Conservation (phyloP, 1,284 basidiomycete genomes). For the Ganoderma meredithae region DNA sequence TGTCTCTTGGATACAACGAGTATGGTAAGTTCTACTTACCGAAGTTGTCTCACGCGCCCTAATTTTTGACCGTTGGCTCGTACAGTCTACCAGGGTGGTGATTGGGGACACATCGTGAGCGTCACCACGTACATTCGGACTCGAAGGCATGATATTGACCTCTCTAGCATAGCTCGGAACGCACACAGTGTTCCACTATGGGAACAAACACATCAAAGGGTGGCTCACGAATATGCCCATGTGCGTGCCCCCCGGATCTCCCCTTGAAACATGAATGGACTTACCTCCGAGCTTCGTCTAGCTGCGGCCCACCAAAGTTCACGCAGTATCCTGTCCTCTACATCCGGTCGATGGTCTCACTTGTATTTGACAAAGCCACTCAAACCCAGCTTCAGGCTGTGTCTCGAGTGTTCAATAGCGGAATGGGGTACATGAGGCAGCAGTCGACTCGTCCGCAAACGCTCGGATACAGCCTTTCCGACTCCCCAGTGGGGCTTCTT, state of each 20-base stretch:
- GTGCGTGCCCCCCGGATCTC: conserved; percentile 28
- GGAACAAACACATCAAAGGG: conserved; percentile 30
- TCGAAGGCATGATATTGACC: neutral
- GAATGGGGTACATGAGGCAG: conserved; percentile 48
- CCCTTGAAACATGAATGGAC: conserved; percentile 21
- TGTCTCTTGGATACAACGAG: conserved; percentile 33
- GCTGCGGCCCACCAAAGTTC: neutral
- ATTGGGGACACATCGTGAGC: conserved; percentile 6
- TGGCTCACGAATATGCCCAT: conserved; percentile 32
- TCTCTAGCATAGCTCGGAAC: neutral
- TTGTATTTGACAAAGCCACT: neutral
- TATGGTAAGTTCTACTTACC: conserved; percentile 27
- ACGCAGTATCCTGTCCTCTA: neutral
- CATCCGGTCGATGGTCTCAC: neutral
- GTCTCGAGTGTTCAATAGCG: conserved; percentile 22
- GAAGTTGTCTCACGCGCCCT: neutral
- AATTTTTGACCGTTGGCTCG: too few species aligned
- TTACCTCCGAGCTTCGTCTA: neutral
- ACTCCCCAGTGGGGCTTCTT: conserved; percentile 64
- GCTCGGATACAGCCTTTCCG: conserved; percentile 58
- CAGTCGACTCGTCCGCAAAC: conserved; percentile 64
- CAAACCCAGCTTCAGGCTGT: conserved; percentile 24
- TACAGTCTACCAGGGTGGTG: conserved; percentile 5
- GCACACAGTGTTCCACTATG: conserved; percentile 28
- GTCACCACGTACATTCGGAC: neutral